Evolutionary conservation across 768 basidiomycete species (phyloP), one percentile per base, ranked within the genome.

Genomic region (Rossbeevera mucosa): DNA sequence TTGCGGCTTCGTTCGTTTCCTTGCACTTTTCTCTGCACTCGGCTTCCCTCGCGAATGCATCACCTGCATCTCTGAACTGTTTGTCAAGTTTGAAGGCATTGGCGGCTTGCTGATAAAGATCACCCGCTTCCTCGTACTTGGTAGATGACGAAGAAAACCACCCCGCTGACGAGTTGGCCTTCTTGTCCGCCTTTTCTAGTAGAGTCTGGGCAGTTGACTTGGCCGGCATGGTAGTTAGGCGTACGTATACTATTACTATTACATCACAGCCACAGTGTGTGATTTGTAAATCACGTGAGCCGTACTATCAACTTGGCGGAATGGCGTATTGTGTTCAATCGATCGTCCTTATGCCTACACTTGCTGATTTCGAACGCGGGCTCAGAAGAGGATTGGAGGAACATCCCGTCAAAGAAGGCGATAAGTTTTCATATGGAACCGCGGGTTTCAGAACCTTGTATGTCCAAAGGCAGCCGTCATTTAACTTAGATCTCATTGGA

Each of bases 71-170:
- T 67, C 85, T 88, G 76, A 92, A 97, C 52, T 80, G 75, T 68
- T 94, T 93, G 67, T 97, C 94, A 54, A 96, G 77, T 72, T 91
- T 91, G 79, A 88, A 96, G 21, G 85, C 75, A 71, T 96, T 97
- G 48, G 91, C 95, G 13, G 95, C 94, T 67, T 94, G 88, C 64
- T 91, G 88, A 71, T 88, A 98, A 18, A 97, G 78, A 72, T 97
- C 95, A 44, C 92, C 94, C 3, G 94, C 94, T 67, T 97, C 95
- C 71, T 98, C 95, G 61, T 75, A 95, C 71, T 94, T 96, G 54
- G 86, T 75, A 18, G 85, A 79, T 1, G 83, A 75, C 8, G 89
- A 91, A 31, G 87, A 83, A 72, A 96, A 95, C 93, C 93, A 96
- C 49, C 89, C 87, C 2, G 77, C 69, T 1, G 91, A 88, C 0